Evolutionary conservation across 345 rosid genomes (phyloP).

Genomic region (Boechera retrofracta): DNA sequence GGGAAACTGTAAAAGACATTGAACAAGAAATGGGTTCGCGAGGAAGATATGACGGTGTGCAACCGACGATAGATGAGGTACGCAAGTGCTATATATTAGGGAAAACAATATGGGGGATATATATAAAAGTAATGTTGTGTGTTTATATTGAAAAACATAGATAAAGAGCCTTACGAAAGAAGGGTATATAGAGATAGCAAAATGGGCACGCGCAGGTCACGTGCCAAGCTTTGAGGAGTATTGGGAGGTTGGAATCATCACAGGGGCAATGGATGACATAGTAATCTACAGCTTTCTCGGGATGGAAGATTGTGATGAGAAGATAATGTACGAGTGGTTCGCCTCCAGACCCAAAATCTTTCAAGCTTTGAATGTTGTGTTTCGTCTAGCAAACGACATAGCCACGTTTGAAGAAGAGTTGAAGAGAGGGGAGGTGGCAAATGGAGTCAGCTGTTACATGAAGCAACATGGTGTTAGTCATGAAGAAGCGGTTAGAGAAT

Average conservation of each 20-base stretch:
- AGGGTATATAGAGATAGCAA: not conserved
- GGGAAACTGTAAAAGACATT: not conserved
- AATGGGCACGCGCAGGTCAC: slow-evolving; percentile 24
- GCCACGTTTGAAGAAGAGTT: not conserved
- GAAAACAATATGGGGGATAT: not conserved
- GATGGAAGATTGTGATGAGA: slow-evolving; percentile 18
- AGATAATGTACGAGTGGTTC: slow-evolving; percentile 6
- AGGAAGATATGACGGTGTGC: not conserved
- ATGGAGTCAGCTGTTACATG: slow-evolving; percentile 2
- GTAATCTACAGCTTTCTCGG: not conserved
- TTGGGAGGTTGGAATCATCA: not conserved
- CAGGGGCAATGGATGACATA: not conserved
- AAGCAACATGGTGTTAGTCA: slow-evolving; percentile 9
- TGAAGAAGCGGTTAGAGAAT: not conserved
- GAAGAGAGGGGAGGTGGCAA: slow-evolving; percentile 1
- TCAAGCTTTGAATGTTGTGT: not conserved
- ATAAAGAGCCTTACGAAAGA: not conserved
- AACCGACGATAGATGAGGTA: slow-evolving; percentile 1
- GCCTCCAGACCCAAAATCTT: slow-evolving; percentile 3
- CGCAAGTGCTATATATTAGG: not conserved
- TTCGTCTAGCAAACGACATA: slow-evolving; percentile 15
- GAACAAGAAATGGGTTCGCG: not conserved
- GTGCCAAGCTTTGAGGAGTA: slow-evolving; percentile 20
- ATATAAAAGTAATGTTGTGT: not conserved
- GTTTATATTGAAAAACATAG: not conserved